These are phyloP conservation scores for Pyricularia pennisetigena DNA, from an alignment of 2,329 filamentous ascomycete genomes.

Conservation along the genomic window DNA sequence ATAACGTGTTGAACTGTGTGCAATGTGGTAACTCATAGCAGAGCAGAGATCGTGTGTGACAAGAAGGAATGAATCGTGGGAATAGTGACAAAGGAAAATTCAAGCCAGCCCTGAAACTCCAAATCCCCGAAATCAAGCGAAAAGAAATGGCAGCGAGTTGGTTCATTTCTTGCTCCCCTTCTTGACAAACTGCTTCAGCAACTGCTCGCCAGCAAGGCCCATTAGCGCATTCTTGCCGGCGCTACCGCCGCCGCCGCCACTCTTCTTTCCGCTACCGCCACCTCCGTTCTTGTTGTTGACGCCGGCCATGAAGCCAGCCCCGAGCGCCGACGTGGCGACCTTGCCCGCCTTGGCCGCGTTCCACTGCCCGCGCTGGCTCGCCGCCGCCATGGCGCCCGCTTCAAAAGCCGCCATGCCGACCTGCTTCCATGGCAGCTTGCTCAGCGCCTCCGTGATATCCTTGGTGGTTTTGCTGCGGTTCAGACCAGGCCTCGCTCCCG, in stretches of 20 bases:
- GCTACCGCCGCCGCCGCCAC: neutral
- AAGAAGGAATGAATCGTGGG: neutral
- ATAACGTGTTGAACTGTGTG: neutral
- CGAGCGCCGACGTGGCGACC: neutral
- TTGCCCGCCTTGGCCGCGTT: neutral
- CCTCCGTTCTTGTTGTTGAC: neutral
- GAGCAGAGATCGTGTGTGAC: neutral
- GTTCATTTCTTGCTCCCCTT: neutral
- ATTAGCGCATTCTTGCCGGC: neutral
- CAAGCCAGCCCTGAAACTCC: neutral
- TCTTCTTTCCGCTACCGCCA: neutral
- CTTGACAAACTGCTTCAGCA: conserved; percentile 2
- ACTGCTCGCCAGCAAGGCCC: neutral
- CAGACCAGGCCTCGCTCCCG: neutral
- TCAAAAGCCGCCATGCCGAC: conserved; percentile 1
- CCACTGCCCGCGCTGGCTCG: neutral
- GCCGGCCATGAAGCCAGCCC: conserved; percentile 2
- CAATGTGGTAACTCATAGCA: neutral
- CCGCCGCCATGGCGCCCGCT: neutral
- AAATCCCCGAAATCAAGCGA: neutral
- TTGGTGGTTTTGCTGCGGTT: conserved; percentile 3
- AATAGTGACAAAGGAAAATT: neutral
- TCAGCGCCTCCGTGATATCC: neutral
- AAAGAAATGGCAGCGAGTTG: neutral
- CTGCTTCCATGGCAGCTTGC: conserved; percentile 2